A percentile compares a stretch with the other conserved stretches of the same genome.
Evolutionary conservation across 805 yeast species (phyloP).

Genomic region (Tanozyma kutaoensis): DNA sequence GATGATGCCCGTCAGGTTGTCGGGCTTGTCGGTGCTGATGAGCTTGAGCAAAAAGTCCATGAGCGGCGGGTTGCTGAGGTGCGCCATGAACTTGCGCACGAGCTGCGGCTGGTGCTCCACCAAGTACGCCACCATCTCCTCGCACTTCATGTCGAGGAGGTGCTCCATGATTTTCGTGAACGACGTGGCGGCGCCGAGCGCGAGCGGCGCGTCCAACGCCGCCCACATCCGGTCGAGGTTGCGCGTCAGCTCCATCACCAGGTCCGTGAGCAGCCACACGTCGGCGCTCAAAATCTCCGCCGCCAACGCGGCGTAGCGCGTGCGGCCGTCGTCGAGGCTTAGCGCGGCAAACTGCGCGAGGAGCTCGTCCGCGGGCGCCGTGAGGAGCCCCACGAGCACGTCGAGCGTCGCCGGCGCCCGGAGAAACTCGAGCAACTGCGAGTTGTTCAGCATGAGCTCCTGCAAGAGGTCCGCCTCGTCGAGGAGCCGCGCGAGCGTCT

Average conservation of each 20-base stretch:
- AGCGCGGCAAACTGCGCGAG: no score
- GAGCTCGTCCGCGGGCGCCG: no score
- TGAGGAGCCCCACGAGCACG: no score
- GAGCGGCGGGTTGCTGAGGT: slow-evolving; percentile 30
- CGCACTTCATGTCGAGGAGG: slow-evolving; percentile 33
- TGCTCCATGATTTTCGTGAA: slow-evolving; percentile 19
- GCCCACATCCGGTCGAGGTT: slow-evolving; percentile 68
- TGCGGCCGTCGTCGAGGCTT: slow-evolving; percentile 5
- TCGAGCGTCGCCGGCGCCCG: slow-evolving; percentile 8
- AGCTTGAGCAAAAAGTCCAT: slow-evolving; percentile 31
- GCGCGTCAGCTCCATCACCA: slow-evolving; percentile 63
- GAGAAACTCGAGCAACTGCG: slow-evolving; percentile 60
- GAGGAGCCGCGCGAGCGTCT: slow-evolving; percentile 19
- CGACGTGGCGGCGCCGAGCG: no score
- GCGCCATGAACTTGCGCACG: slow-evolving; percentile 28
- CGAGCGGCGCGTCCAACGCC: slow-evolving; percentile 35
- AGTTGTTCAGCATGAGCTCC: slow-evolving; percentile 60
- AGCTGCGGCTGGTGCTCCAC: slow-evolving; percentile 28
- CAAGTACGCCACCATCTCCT: slow-evolving; percentile 30
- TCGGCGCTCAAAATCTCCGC: slow-evolving; percentile 87
- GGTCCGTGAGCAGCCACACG: slow-evolving; percentile 87
- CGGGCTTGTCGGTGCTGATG: slow-evolving; percentile 33
- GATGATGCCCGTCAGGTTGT: slow-evolving; percentile 31
- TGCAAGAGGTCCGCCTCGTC: slow-evolving; percentile 31
- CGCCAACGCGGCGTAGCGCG: slow-evolving; percentile 35